Base-by-base conservation (phyloP, 2,329 filamentous ascomycete species). In the Diaporthe destruens region DNA sequence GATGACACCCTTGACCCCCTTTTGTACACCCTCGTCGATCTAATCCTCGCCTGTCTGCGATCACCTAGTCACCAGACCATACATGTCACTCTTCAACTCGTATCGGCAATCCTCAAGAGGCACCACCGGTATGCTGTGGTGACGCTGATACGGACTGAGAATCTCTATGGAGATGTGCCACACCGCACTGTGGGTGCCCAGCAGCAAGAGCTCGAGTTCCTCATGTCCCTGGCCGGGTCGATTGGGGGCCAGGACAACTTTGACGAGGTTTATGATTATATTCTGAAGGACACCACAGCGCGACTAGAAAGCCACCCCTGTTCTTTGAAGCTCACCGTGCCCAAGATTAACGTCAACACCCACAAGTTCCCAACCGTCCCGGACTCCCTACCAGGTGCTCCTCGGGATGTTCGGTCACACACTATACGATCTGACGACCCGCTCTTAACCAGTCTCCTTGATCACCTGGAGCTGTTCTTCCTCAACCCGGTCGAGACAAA, bases 401-500 rank as follows among this genome's bases (percentile, higher is more conserved):
- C 91, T n/a, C 84, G 87, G 74, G 91, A 87, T 77, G 90, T 88
- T 75, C 86, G 84, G 57, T 87, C 83, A 44, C 91, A 93, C 77
- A 90, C 90, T 6, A 84, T 94, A 23, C 87, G 87, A 69, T 86
- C 86, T 1, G 89, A 90, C 70, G 91, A 91, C 76, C 90, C 87
- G 55, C 87, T 91, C 47, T 85, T 91, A 59, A 90, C 89, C 79
- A 90, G 93, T 11, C 84, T 93, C 2, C 83, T 93, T 12, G 91
- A 93, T 55, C 87, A 96, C 9, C 82, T 99, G 14, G 88, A 92
- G 56, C 91, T 88, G 0, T 99, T 98, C 78, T 94, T 98, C 77
- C 88, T 94, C 6, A 99, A 99, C 77, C 92, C 94, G 3, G 91
- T 98, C 3, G 94, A 98, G 77, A 95, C 93, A 3, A 99, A 99